Evolutionary conservation across 2,329 filamentous ascomycete genomes (phyloP).

Genomic region (Colletotrichum chlorophyti): DNA sequence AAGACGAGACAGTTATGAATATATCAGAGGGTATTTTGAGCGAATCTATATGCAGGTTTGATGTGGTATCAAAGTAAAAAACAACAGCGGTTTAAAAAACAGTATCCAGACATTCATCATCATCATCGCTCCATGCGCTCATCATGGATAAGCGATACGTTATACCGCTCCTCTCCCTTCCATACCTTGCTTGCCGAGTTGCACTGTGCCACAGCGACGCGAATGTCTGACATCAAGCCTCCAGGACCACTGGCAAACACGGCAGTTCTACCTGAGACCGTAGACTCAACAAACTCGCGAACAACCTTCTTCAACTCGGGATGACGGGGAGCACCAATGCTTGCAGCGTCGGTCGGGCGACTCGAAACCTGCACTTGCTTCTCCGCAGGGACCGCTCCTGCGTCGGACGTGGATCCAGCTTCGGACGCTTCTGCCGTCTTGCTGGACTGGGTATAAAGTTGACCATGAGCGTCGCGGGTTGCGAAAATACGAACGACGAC

Average conservation of each 20-base stretch:
- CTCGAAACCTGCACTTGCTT: conserved; percentile 31
- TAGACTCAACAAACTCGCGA: conserved; percentile 53
- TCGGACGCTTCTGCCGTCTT: conserved; percentile 17
- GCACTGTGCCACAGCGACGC: conserved; percentile 57
- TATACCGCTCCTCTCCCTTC: conserved; percentile 61
- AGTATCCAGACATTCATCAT: not conserved
- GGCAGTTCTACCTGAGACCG: conserved; percentile 54
- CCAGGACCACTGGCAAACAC: conserved; percentile 68
- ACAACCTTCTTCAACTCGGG: conserved; percentile 56
- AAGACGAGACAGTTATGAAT: no score
- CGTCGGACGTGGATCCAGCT: conserved; percentile 11
- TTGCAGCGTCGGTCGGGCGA: conserved; percentile 29
- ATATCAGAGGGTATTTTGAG: no score
- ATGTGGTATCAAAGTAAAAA: not conserved
- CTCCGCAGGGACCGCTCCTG: conserved; percentile 24
- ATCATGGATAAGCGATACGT: conserved; percentile 65
- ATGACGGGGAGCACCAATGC: conserved; percentile 36
- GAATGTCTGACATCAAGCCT: conserved; percentile 64
- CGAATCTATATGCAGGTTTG: no score
- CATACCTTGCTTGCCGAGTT: conserved; percentile 63
- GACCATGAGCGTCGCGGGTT: conserved; percentile 54
- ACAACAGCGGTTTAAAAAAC: not conserved
- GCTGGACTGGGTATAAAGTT: conserved; percentile 31
- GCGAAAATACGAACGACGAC: conserved; percentile 65
- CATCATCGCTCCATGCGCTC: conserved; percentile 61